These are phyloP conservation scores for Euphrasia confusa DNA, from an alignment of 257 asterid species.

Conservation along the genomic window DNA sequence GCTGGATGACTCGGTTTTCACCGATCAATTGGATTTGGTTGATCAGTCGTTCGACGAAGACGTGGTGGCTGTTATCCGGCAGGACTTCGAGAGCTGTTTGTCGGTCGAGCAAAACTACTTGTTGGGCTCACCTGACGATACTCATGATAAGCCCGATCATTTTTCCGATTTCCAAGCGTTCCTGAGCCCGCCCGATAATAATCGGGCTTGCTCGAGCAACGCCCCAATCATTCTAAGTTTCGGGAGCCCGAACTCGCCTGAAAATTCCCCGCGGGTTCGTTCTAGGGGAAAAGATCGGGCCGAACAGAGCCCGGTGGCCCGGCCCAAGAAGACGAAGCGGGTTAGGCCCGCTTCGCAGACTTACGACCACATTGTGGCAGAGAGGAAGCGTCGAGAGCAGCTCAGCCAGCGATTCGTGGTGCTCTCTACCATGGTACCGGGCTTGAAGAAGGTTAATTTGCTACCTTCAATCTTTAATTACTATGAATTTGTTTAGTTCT, in stretches of 20 bases:
- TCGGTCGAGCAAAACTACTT: slow-evolving; percentile 11
- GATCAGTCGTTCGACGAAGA: slow-evolving; percentile 28
- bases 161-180: slow-evolving; percentile 10
- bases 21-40: slow-evolving; percentile 22
- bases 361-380: slow-evolving; percentile 35
- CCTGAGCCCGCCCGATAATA: not conserved
- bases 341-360: slow-evolving; percentile 31
- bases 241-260: not conserved
- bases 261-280: not conserved
- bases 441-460: too few species aligned
- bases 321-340: slow-evolving; percentile 11
- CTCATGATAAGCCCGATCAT: slow-evolving; percentile 12
- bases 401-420: slow-evolving; percentile 35
- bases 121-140: not conserved
- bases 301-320: not conserved
- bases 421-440: slow-evolving; percentile 36
- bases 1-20: slow-evolving; percentile 23
- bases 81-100: slow-evolving; percentile 19
- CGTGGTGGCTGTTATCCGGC: slow-evolving; percentile 19
- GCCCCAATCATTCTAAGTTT: slow-evolving; percentile 24
- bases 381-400: slow-evolving; percentile 38
- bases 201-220: not conserved
- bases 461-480: too few species aligned
- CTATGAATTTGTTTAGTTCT: too few species aligned
- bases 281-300: not conserved